These are phyloP conservation scores for Eremothecium coryli DNA, from an alignment of 1,139 yeast genomes.

Conservation along the genomic window DNA sequence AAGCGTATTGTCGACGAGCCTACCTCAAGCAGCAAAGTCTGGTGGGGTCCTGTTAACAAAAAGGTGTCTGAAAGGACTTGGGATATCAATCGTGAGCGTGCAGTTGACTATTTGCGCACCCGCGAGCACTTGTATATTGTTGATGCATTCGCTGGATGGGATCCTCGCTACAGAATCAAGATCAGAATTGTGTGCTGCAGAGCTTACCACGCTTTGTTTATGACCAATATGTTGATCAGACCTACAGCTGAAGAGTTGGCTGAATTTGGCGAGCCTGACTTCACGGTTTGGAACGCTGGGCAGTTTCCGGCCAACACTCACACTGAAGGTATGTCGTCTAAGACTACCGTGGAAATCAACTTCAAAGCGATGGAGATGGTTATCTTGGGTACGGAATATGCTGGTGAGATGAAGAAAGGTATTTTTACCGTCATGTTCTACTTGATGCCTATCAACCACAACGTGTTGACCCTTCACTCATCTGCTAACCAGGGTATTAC, in stretches of 20 bases:
- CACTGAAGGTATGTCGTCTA: conserved; percentile 96
- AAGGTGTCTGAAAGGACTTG: conserved; percentile 91
- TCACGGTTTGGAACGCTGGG: conserved; percentile 97
- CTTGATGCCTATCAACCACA: conserved; percentile 91
- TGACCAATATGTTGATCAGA: conserved; percentile 96
- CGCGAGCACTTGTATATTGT: conserved; percentile 90
- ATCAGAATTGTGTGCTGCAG: conserved; percentile 96
- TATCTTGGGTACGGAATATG: conserved; percentile 95
- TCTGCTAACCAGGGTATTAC: conserved; percentile 83
- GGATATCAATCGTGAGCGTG: conserved; percentile 94
- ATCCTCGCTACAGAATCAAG: conserved; percentile 93
- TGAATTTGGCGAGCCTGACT: conserved; percentile 94
- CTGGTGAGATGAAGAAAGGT: conserved; percentile 99
- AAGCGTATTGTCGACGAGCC: conserved; percentile 96
- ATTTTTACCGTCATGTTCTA: conserved; percentile 98
- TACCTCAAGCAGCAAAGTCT: conserved; percentile 70
- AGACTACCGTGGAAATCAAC: conserved; percentile 92
- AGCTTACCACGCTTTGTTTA: conserved; percentile 96
- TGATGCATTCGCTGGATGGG: conserved; percentile 99
- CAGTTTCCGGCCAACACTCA: conserved; percentile 96
- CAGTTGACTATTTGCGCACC: conserved; percentile 92
- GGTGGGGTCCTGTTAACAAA: conserved; percentile 99
- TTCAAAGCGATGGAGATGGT: conserved; percentile 99
- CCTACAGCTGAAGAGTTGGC: conserved; percentile 86
- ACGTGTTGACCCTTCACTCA: conserved; percentile 89